Evolutionary conservation across 805 yeast species (phyloP).

Genomic region (Candida methanosorbosa): DNA sequence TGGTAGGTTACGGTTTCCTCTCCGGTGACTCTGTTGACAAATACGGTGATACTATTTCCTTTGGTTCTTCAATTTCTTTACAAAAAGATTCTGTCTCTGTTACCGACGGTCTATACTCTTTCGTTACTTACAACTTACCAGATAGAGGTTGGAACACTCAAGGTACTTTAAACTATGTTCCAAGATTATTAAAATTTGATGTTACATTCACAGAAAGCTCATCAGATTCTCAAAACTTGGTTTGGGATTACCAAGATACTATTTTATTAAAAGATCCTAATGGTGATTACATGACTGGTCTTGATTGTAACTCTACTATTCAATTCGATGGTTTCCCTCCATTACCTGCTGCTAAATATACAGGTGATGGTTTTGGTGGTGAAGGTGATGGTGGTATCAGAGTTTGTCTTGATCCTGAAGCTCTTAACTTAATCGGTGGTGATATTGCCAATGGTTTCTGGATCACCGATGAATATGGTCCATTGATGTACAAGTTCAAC

Average conservation of each 20-base stretch:
- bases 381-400: conserved; percentile 9
- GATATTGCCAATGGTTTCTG: conserved; percentile 23
- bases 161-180: conserved; percentile 20
- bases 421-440: conserved; percentile 18
- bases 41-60: conserved; percentile 22
- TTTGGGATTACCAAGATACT: conserved; percentile 20
- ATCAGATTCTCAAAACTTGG: conserved; percentile 10
- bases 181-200: conserved; percentile 18
- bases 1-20: conserved; percentile 20
- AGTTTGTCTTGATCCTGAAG: conserved; percentile 23
- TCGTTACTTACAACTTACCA: conserved; percentile 21
- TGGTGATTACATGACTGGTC: conserved; percentile 20
- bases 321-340: conserved; percentile 13
- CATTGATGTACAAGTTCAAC: conserved; percentile 19
- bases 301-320: conserved; percentile 21
- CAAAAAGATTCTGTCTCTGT: conserved; percentile 17
- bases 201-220: conserved; percentile 13
- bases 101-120: conserved; percentile 16
- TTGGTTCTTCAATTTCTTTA: conserved; percentile 21
- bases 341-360: conserved; percentile 19
- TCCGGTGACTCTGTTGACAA: conserved; percentile 20
- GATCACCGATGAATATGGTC: conserved; percentile 27
- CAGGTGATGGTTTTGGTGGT: conserved; percentile 24
- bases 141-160: conserved; percentile 26
- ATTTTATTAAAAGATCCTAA: conserved; percentile 21